Evolutionary conservation across 2,329 filamentous ascomycete genomes (phyloP), one percentile per base, ranked within the genome.

Genomic region (Diaporthe sp.): DNA sequence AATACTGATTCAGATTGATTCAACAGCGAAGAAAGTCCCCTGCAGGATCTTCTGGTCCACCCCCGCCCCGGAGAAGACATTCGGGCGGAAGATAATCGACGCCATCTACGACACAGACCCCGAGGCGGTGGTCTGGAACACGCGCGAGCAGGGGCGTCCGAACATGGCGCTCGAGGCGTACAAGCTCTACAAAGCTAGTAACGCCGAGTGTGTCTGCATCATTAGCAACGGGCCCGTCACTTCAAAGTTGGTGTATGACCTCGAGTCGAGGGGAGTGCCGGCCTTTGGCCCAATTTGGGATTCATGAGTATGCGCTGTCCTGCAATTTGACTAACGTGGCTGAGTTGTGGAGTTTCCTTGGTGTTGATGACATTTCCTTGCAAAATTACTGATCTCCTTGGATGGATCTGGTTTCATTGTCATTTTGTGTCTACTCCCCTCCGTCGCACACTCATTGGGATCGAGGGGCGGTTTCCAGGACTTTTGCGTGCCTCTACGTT

Each of bases 221-320:
- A 82, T 84, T 54, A 82, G 81, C 33, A 84, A 84, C 71, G 78
- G 77, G 10, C 74, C 73, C 40, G 77, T 82, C 45, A 84, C 83
- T 2, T 79, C 78, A 61, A 78, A 79, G 38, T 58, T 83, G 38
- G 82, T 84, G 38, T 80, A 78, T 45, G 78, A 69, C 25, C 72
- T 83, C 61, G 81, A 83, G 75, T 77, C 74, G 50, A 77, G 80
- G 38, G 81, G 82, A 0, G 77, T 84, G 13, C 79, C 80, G 10
- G 82, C 82, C 0, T 84, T 80, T 76, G 82, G 82, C 5, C 81
- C 83, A 17, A 82, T 84, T 28, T 84, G 82, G 67, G 83, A 84
- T 71, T 82, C 77, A 35, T 79, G 71, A 76, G 28, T 5, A n/a
- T n/a, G 7, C 13, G 42, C 22, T 30, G 15, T 22, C 30, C 47